Percentiles rank a stretch among this genome's conserved stretches.
Evolutionary conservation across 352 stramenopile genomes (phyloP).

Genomic region (Globisporangium mamillatum): DNA sequence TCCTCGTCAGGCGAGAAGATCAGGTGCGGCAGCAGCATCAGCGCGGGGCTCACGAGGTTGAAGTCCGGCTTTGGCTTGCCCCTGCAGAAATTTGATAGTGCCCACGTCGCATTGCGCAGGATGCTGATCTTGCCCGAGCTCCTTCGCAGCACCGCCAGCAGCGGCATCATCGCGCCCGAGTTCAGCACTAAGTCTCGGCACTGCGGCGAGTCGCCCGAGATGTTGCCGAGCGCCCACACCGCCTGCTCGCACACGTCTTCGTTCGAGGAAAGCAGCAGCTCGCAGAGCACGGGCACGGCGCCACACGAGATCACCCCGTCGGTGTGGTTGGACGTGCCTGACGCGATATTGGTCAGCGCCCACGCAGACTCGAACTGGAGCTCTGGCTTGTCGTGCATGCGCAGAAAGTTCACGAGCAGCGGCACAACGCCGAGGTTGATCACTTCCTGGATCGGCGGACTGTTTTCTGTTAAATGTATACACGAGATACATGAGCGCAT

Average conservation of each 20-base stretch:
- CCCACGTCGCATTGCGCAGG: constrained; percentile 99
- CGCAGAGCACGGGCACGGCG: constrained; percentile 97
- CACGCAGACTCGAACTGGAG: constrained; percentile 99
- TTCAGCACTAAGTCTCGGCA: constrained; percentile 96
- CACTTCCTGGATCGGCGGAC: constrained; percentile 98
- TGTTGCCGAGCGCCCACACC: constrained; percentile 99
- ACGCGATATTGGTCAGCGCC: constrained; percentile 99
- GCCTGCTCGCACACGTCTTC: constrained; percentile 96
- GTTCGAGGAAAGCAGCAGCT: constrained; percentile 94
- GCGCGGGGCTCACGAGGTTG: constrained; percentile 85
- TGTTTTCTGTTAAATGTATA: constrained; percentile 73
- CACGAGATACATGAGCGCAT: constrained; percentile 14
- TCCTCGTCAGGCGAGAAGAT: constrained; percentile 97
- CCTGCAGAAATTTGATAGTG: constrained; percentile 98
- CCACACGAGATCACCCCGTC: constrained; percentile 96
- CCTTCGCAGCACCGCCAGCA: constrained; percentile 50
- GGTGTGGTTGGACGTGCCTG: constrained; percentile 97
- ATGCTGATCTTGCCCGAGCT: constrained; percentile 77
- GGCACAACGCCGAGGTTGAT: constrained; percentile 97
- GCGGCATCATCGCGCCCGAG: constrained; percentile 89
- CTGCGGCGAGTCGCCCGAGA: constrained; percentile 97
- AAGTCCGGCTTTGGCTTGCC: constrained; percentile 77
- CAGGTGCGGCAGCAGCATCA: constrained; percentile 94
- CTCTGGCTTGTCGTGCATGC: constrained; percentile 89
- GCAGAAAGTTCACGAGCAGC: constrained; percentile 96